Conservation (phyloP, 306 rosid species). For the Acacia confusa region DNA sequence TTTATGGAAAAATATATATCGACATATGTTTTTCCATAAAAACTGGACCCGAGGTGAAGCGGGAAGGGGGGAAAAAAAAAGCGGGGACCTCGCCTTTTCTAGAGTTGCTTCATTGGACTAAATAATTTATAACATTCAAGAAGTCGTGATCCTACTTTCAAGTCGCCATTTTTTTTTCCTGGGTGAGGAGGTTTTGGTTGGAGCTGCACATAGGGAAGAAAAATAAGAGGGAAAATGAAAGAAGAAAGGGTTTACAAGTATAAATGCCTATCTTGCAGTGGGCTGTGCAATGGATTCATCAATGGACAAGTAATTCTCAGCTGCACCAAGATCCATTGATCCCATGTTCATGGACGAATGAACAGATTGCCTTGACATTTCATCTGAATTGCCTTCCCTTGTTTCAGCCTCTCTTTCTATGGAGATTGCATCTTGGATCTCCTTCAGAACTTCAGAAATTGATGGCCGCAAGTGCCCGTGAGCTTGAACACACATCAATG, state of each 20-base stretch:
- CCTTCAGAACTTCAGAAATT: slow-evolving; percentile 92
- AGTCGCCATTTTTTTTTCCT: background rate
- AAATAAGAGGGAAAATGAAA: background rate
- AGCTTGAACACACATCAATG: slow-evolving; percentile 92
- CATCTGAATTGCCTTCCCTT: slow-evolving; percentile 75
- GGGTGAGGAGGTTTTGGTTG: background rate
- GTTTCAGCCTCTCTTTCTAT: slow-evolving; percentile 67
- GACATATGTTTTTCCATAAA: background rate
- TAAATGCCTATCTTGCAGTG: slow-evolving; percentile 57
- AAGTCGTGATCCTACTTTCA: background rate
- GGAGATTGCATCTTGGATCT: slow-evolving; percentile 86
- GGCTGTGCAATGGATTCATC: slow-evolving; percentile 83
- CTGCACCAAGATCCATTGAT: slow-evolving; percentile 62
- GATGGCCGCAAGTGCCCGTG: slow-evolving; percentile 90
- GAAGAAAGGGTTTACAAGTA: background rate
- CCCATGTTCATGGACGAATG: slow-evolving; percentile 75
- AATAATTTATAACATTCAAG: background rate
- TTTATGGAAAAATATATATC: no score
- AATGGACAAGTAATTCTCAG: slow-evolving; percentile 64
- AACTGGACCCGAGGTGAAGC: background rate
- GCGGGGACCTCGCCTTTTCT: background rate
- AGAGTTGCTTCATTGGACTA: background rate
- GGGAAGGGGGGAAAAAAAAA: no score
- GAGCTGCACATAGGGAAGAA: slow-evolving; percentile 1
- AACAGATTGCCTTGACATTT: slow-evolving; percentile 58